Conservation (phyloP, 345 rosid species). For the Salix purpurea region DNA sequence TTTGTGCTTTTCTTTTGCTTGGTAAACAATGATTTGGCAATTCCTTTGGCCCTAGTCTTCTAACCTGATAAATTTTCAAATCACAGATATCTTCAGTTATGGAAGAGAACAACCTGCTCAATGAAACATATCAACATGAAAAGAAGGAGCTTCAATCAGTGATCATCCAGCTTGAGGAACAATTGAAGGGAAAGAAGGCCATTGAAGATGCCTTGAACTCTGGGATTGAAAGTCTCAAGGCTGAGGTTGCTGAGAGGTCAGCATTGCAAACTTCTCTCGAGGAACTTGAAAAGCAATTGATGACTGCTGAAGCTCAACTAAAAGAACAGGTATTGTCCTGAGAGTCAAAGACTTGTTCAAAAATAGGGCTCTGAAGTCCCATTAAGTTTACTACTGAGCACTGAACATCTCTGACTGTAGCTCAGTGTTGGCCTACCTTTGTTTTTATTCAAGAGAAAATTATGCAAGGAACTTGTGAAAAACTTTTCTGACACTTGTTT, state of each 20-base stretch:
- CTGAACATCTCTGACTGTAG: constrained; percentile 21
- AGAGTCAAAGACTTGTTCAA: background rate
- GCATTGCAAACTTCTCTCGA: constrained; percentile 46
- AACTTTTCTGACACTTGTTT: background rate
- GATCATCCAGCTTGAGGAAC: constrained; percentile 56
- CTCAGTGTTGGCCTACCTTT: constrained; percentile 24
- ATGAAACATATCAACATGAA: constrained; percentile 52
- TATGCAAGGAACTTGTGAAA: background rate
- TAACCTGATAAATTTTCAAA: constrained; percentile 4
- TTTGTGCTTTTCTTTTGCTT: constrained; percentile 2
- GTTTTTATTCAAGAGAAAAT: background rate
- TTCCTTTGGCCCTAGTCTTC: constrained; percentile 2
- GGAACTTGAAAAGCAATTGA: constrained; percentile 60
- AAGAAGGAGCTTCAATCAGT: constrained; percentile 68
- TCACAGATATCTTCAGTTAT: constrained; percentile 59
- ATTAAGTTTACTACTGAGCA: background rate
- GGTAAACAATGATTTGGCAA: background rate
- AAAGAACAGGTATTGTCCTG: constrained; percentile 49
- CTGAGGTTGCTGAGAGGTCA: constrained; percentile 41
- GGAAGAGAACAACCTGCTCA: constrained; percentile 74
- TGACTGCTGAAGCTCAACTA: constrained; percentile 31
- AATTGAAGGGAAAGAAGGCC: constrained; percentile 44
- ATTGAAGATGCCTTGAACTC: constrained; percentile 38
- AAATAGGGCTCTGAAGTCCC: background rate
- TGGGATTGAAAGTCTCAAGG: constrained; percentile 50